Percentiles rank a stretch among this genome's conserved stretches.
Conservation (phyloP, 2,329 filamentous ascomycete genomes). For the Daldinia eschscholtzii region DNA sequence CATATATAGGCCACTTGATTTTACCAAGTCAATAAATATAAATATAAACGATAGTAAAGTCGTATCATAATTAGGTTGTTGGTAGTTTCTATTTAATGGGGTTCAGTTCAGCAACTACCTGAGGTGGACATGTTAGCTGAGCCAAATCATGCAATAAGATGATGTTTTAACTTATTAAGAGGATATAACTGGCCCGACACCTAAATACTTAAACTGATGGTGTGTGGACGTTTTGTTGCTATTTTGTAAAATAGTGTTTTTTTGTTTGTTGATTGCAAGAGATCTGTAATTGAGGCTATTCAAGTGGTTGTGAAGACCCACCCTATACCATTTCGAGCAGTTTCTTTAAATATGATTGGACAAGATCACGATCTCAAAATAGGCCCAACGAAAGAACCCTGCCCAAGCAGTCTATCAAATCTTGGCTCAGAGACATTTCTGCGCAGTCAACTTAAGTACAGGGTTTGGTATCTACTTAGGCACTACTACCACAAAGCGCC, state of each 20-base stretch:
- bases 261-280: neutral
- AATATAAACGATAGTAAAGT: too few relatives aligned
- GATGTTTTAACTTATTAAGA: too few relatives aligned
- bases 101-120: too few relatives aligned
- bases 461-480: too few relatives aligned
- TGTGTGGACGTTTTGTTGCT: neutral
- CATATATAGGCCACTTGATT: too few relatives aligned
- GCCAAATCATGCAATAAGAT: too few relatives aligned
- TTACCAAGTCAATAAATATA: too few relatives aligned
- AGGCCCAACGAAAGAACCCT: neutral
- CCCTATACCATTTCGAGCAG: constrained; percentile 7
- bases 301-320: neutral
- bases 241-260: neutral
- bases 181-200: neutral
- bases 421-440: neutral
- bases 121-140: too few relatives aligned
- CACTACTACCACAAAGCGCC: too few relatives aligned
- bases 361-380: neutral
- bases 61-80: too few relatives aligned
- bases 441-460: neutral
- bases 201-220: neutral
- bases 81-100: too few relatives aligned
- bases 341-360: constrained; percentile 2
- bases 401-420: neutral
- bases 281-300: constrained; percentile 9